phyloP scores from a whole-genome alignment of 2,329 filamentous ascomycete genomes.

The Scedosporium boydii region DNA sequence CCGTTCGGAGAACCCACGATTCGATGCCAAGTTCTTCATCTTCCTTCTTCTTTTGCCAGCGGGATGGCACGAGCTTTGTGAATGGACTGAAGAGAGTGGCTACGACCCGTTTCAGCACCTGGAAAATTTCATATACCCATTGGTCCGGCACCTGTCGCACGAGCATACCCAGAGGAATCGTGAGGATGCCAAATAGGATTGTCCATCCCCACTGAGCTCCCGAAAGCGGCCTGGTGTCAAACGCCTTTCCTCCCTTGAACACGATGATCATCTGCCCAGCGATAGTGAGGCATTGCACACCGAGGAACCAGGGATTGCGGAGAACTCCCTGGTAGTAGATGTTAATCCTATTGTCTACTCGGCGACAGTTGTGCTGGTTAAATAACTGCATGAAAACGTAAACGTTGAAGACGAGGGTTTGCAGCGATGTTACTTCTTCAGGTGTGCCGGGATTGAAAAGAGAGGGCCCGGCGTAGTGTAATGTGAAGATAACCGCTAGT shows the following conservation, averaged over 20 bases:
- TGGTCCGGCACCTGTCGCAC: constrained; percentile 31
- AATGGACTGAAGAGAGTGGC: constrained; percentile 10
- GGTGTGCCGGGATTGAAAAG: constrained; percentile 31
- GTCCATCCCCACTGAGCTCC: constrained; percentile 62
- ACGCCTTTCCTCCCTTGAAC: constrained; percentile 59
- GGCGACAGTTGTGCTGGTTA: constrained; percentile 58
- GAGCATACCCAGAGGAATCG: constrained; percentile 48
- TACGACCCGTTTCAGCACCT: constrained; percentile 12
- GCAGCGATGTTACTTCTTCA: constrained; percentile 34
- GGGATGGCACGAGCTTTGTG: constrained; percentile 10
- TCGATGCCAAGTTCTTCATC: constrained; percentile 10
- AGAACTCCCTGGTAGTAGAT: constrained; percentile 66
- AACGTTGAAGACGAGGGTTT: constrained; percentile 59
- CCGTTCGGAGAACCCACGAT: constrained; percentile 15
- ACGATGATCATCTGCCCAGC: constrained; percentile 64
- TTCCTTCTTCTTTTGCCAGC: constrained; percentile 11
- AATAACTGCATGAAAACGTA: constrained; percentile 69
- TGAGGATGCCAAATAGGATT: constrained; percentile 56
- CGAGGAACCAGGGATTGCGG: constrained; percentile 68
- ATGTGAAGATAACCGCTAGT: constrained; percentile 43
- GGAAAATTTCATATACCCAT: constrained; percentile 20
- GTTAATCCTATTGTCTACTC: constrained; percentile 62
- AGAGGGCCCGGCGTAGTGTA: constrained; percentile 50
- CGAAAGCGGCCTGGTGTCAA: constrained; percentile 51
- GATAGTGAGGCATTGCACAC: constrained; percentile 56